Base-by-base conservation (phyloP, 805 yeast genomes). In the Myxozyma sirexii region DNA sequence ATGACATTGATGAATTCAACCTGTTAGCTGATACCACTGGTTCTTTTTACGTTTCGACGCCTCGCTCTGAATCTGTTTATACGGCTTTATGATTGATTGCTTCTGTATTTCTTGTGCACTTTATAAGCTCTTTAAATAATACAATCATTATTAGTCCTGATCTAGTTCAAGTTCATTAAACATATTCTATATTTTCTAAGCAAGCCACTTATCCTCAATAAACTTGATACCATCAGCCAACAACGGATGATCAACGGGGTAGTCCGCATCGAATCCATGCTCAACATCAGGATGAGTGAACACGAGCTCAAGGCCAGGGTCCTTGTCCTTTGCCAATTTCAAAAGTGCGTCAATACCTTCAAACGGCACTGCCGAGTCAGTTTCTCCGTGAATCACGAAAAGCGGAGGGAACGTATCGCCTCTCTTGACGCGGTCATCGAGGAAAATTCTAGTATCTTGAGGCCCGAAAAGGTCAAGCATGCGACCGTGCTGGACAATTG, bases 121-220 rank as follows among this genome's bases (percentile, higher is more conserved):
- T n/a, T n/a, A n/a, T n/a, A n/a, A n/a, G n/a, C n/a, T n/a, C n/a
- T n/a, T n/a, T n/a, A n/a, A n/a, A n/a, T n/a, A n/a, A n/a, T n/a
- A n/a, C n/a, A n/a, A n/a, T n/a, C n/a, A n/a, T n/a, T n/a, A n/a
- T n/a, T n/a, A n/a, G n/a, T n/a, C n/a, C n/a, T n/a, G n/a, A n/a
- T n/a, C n/a, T n/a, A n/a, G n/a, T n/a, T n/a, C n/a, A n/a, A n/a
- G n/a, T n/a, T n/a, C n/a, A n/a, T n/a, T n/a, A n/a, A n/a, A n/a
- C n/a, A n/a, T n/a, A n/a, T 29, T 29, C 10, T 10, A 29, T 29
- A 29, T 84, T 2, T 4, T 35, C 33, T 73, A 83, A 82, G 74
- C 97, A 97, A 72, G 91, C 82, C 81, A 54, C 33, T 46, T 54
- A 27, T 38, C 50, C 33, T 33, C 26, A 19, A 54, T 23, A 23